Base-by-base conservation (phyloP, 2,329 filamentous ascomycete genomes). In the Colletotrichum melonis region DNA sequence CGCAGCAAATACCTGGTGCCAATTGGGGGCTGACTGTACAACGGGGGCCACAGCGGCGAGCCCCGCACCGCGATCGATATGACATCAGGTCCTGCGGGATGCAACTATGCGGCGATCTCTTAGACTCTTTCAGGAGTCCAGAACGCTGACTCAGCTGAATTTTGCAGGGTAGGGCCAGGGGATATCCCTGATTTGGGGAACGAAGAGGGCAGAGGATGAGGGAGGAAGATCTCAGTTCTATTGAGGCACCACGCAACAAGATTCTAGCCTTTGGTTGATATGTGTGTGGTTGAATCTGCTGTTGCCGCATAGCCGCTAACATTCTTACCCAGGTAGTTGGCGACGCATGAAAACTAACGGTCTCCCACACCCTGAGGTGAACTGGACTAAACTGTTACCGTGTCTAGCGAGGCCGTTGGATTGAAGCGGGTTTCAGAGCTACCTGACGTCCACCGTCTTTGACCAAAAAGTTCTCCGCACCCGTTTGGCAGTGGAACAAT, bases 1-100 rank as follows among this genome's bases (percentile, higher is more conserved):
- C 28, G 46, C 46, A 32, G 30, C 7, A 30, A 57, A 55, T 38
- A 22, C 42, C 19, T 3, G 19, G n/a, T n/a, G 52, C 22, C 52
- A 55, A 55, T 28, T 26, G 52, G 52, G n/a, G 52, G 32, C 32
- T 11, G 32, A 35, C 32, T 8, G 4, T 5, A 14, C 12, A 14
- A 26, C 22, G 26, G 49, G 63, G n/a, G 46, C 11, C 63, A 65
- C 63, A 63, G 55, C 67, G 52, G 58, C 65, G 52, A 59, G 58
- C 69, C 69, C 69, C 65, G 65, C 63, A 9, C 69, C 42, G 69
- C 69, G 56, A 52, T 49, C 46, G 49, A 49, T 24, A 73, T 73
- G 71, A 73, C 71, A 73, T 73, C 71, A 73, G 42, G 67, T 65
- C 28, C 22, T 26, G 59, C n/a, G 46, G 70, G 30, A 70, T 70